Evolutionary conservation across 108 stramenopile species (phyloP), one percentile per base, ranked within the genome.

Genomic region (Cylindrotheca fusiformis): DNA sequence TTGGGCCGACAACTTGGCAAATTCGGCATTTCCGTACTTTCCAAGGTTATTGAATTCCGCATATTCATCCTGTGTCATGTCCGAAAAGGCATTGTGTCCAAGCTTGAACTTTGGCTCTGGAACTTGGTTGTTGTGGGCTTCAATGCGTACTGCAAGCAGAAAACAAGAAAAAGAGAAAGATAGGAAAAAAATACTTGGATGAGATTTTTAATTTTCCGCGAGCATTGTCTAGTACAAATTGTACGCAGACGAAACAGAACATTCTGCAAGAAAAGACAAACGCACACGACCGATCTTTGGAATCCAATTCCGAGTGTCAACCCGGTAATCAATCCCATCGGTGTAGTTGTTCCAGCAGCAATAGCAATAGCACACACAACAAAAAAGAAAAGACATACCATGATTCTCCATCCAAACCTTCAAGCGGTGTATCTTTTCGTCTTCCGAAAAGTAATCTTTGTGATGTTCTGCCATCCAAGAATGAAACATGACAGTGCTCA

Each of bases 41-140:
- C 88, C 87, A 59, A 96, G 72, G 24, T 69, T 73, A 68, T 80
- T 79, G 47, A 54, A 58, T 25, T 61, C 48, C 6, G 68, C 72
- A 70, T 96, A 98, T 72, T 98, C 97, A n/a, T 87, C 86, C 25
- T 71, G 49, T 32, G 88, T 88, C 74, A 98, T 71, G 71, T 97
- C 93, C 10, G 94, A 91, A 69, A 74, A 97, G 59, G 78, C 73
- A 77, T 98, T 98, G 81, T 97, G 95, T 25, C 93, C 91, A 36
- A 94, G 57, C 8, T 63, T 78, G 65, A 75, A 97, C 41, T 73
- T 67, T 55, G 90, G 71, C 48, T 67, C 28, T 4, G 78, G 80
- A 20, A 45, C 31, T 62, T 82, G 77, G 52, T 69, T 58, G 81
- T 98, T 98, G 93, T 95, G 94, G 29, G 58, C 57, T 76, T 92